Conservation (phyloP, 179 eudicot genomes). For the Sideroxylon spinosum region DNA sequence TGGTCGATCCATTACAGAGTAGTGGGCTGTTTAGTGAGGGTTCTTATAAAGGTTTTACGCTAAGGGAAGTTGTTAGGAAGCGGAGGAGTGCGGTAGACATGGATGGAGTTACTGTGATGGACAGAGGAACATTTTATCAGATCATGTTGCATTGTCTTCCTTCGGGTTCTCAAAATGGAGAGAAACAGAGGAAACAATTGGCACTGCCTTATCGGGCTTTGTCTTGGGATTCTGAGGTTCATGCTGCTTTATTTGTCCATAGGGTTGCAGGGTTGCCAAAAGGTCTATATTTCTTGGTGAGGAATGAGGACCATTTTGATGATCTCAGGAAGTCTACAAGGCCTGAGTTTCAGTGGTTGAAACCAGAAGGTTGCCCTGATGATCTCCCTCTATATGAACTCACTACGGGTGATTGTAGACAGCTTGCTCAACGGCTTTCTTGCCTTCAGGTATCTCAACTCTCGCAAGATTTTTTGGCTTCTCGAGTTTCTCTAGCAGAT, state of each 20-base stretch:
- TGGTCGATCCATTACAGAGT: conserved; percentile 44
- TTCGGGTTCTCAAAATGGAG: conserved; percentile 47
- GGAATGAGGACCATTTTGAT: conserved; percentile 72
- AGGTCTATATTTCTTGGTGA: conserved; percentile 87
- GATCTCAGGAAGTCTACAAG: conserved; percentile 57
- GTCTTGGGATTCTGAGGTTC: conserved; percentile 85
- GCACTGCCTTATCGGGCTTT: conserved; percentile 84
- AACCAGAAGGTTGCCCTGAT: conserved; percentile 83
- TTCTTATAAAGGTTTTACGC: conserved; percentile 52
- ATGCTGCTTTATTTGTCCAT: conserved; percentile 83
- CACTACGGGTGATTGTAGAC: conserved; percentile 48
- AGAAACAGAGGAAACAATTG: conserved; percentile 61
- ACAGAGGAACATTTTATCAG: conserved; percentile 69
- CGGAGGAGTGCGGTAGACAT: conserved; percentile 94
- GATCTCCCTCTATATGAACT: conserved; percentile 78
- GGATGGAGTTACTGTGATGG: conserved; percentile 65
- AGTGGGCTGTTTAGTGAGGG: conserved; percentile 56
- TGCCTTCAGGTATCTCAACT: conserved; percentile 68
- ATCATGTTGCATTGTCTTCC: conserved; percentile 85
- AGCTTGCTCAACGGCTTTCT: conserved; percentile 64
- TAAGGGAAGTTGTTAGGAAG: conserved; percentile 69
- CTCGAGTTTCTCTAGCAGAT: background rate
- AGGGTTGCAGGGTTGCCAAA: conserved; percentile 68
- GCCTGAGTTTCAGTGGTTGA: conserved; percentile 71
- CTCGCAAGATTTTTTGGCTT: conserved; percentile 2